Evolutionary conservation across 2,329 filamentous ascomycete species (phyloP).

Genomic region (Trichophaea hybrida): DNA sequence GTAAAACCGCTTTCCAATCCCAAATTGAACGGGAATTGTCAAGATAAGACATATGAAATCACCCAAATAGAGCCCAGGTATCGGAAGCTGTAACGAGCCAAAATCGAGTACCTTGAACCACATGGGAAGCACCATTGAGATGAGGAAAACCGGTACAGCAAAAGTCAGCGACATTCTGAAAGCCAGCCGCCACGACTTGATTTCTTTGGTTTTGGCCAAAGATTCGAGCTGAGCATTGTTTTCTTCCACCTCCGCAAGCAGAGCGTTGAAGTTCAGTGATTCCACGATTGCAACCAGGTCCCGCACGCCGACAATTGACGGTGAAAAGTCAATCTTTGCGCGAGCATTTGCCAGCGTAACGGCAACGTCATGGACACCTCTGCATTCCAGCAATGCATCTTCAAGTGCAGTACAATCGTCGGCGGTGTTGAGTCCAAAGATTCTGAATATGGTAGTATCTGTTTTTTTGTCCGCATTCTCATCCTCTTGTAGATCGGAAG

Average conservation of each 20-base stretch:
- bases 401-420: slow-evolving; percentile 59
- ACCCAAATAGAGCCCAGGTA: slow-evolving; percentile 69
- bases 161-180: slow-evolving; percentile 67
- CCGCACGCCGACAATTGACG: slow-evolving; percentile 60
- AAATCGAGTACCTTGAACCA: slow-evolving; percentile 53
- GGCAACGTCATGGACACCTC: slow-evolving; percentile 60
- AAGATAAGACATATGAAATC: slow-evolving; percentile 71
- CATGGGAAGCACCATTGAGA: slow-evolving; percentile 94
- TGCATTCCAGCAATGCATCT: slow-evolving; percentile 45
- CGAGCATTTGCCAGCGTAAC: slow-evolving; percentile 61
- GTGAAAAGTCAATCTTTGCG: slow-evolving; percentile 57
- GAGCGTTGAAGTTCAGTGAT: slow-evolving; percentile 67
- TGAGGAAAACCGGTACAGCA: slow-evolving; percentile 76
- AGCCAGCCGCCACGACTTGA: slow-evolving; percentile 76
- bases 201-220: slow-evolving; percentile 88
- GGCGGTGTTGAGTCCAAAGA: slow-evolving; percentile 60
- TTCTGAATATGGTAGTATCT: slow-evolving; percentile 59
- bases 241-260: slow-evolving; percentile 82
- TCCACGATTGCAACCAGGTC: slow-evolving; percentile 72
- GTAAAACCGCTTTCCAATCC: slow-evolving; percentile 90
- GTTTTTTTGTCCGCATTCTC: slow-evolving; percentile 32
- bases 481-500: slow-evolving; percentile 47
- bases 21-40: slow-evolving; percentile 90
- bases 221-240: slow-evolving; percentile 95
- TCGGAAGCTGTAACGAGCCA: slow-evolving; percentile 48